Base-by-base conservation (phyloP, 768 basidiomycete genomes). In the Amanita polypyramis region DNA sequence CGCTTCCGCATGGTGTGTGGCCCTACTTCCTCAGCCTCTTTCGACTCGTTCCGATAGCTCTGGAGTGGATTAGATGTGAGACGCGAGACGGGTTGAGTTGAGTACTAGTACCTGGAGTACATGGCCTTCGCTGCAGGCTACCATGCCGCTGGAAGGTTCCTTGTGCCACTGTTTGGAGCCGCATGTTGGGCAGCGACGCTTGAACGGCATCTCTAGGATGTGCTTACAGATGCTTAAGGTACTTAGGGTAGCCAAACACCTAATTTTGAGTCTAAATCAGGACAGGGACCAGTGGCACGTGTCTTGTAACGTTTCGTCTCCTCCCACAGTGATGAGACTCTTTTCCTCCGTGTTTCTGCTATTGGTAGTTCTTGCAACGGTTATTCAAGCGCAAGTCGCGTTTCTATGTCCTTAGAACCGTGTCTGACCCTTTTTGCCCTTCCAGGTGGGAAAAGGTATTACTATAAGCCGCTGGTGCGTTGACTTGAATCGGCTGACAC, bases 51-150 rank as follows among this genome's bases (percentile, higher is more conserved):
- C 43, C 89, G 72, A 62, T 92, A 93, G 56, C 84, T 80, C 91
- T 94, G 53, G 35, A 17, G 40, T 34, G 9, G 12, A 36, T 30
- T 50, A 15, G 29, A 50, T 5, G 46, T 45, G 34, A 23, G 49
- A 5, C 41, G 19, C n/a, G 56, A 12, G 35, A 3, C 40, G 8
- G 45, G 35, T 42, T 45, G 10, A 15, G 8, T 17, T 41, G 3
- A 35, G 11, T 14, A 45, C n/a, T n/a, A 65, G 54, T 60, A 90
- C 91, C 75, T 90, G 86, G 25, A 92, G 74, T 51, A 95, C 77
- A 62, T 96, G 93, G 8, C 93, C 93, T 59, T 96, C 93, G 54
- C 81, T 85, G 63, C 93, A 96, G 1, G 83, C 81, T 36, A 93
- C 75, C 36, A 85, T 70, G 1, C 93, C 93, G 30, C 81, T 85